Conservation (phyloP, 306 rosid genomes). For the Casuarina glauca region DNA sequence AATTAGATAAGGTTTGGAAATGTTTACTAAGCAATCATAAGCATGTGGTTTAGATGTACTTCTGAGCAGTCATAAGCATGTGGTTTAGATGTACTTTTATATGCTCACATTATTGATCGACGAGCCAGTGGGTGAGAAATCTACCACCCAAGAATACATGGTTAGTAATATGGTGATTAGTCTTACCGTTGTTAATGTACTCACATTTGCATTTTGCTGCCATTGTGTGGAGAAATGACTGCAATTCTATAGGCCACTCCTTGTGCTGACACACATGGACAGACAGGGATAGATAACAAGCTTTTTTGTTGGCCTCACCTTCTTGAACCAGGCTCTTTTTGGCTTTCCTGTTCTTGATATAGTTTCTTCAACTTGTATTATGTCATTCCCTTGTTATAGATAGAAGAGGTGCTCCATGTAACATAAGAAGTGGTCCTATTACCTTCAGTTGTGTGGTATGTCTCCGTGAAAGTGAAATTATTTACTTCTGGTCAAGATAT, state of each 20-base stretch:
- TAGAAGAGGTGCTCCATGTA: neutral
- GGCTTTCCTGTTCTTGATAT: neutral
- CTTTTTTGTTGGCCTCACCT: neutral
- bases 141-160: neutral
- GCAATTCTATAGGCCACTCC: neutral
- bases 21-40: neutral
- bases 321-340: neutral
- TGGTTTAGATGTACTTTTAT: no score
- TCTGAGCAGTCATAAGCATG: no score
- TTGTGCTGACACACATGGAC: neutral
- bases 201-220: neutral
- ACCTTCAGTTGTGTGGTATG: constrained; percentile 6
- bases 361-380: constrained; percentile 11
- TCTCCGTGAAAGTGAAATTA: neutral
- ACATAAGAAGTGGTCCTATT: neutral
- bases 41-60: neutral
- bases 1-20: neutral
- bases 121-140: neutral
- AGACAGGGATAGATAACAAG: neutral
- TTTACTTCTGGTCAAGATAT: constrained; percentile 4
- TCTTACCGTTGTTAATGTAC: neutral
- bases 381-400: neutral
- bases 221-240: neutral
- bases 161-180: neutral
- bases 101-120: no score